phyloP scores from a whole-genome alignment of 2,329 filamentous ascomycete genomes.

The Ophiostoma novo-ulmi region DNA sequence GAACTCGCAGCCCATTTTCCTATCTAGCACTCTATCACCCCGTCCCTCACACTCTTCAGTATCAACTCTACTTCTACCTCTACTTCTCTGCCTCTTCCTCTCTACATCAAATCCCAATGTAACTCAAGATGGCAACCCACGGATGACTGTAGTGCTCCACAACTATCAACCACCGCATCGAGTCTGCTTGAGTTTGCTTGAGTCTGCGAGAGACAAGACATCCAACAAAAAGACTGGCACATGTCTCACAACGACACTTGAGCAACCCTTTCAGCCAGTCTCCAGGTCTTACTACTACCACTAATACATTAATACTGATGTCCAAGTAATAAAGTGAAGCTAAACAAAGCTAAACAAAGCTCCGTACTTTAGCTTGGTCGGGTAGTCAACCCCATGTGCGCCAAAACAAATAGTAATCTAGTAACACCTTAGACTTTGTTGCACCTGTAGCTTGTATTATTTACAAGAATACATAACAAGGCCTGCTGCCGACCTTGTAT shows the following conservation, averaged over 20 bases:
- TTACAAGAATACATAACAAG: neutral
- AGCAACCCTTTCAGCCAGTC: neutral
- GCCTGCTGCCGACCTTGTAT: neutral
- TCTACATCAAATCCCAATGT: neutral
- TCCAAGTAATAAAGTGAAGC: no score
- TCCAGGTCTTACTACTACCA: no score
- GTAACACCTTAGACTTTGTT: neutral
- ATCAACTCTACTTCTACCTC: no score
- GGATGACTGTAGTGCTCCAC: neutral
- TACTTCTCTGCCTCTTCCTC: neutral
- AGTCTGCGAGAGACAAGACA: neutral
- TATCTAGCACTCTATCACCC: no score
- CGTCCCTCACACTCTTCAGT: no score
- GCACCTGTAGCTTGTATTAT: no score
- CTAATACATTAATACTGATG: no score
- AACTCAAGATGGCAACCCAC: neutral
- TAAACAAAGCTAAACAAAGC: neutral
- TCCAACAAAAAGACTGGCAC: neutral
- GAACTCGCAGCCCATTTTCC: no score
- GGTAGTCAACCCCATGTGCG: neutral
- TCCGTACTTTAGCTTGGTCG: neutral
- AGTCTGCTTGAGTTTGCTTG: no score
- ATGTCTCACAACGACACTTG: neutral
- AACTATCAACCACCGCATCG: no score
- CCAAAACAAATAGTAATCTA: neutral